Percentiles rank a stretch among this genome's conserved stretches.
Conservation (phyloP, 495 filamentous ascomycete genomes). For the Neurospora tetrasperma region DNA sequence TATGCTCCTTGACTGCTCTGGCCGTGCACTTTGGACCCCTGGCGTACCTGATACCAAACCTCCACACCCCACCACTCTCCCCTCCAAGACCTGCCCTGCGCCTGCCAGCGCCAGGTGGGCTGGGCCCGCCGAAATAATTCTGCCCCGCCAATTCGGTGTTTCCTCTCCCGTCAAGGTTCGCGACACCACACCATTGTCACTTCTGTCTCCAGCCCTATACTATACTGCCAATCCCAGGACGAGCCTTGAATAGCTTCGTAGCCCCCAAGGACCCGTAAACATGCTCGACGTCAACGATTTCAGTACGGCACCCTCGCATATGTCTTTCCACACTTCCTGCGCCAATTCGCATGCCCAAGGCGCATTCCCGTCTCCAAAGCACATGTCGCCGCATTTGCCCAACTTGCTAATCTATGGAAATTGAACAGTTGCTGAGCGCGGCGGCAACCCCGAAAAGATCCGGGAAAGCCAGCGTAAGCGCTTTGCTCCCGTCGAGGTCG, state of each 20-base stretch:
- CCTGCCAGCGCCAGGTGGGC: neutral
- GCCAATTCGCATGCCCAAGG: neutral
- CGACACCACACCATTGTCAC: neutral
- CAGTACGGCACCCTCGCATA: constrained; percentile 15
- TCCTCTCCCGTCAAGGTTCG: constrained; percentile 3
- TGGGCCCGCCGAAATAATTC: constrained; percentile 19
- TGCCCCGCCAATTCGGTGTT: constrained; percentile 23
- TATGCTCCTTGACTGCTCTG: neutral
- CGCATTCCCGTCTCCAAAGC: neutral
- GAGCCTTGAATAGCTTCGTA: neutral
- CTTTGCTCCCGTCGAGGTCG: constrained; percentile 64
- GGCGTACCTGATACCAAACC: constrained; percentile 5
- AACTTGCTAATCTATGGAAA: constrained; percentile 48
- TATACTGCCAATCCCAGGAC: neutral
- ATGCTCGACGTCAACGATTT: constrained; percentile 35
- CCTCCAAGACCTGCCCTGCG: constrained; percentile 13
- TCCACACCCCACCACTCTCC: constrained; percentile 19
- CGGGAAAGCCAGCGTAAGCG: constrained; percentile 79
- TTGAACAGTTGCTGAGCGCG: constrained; percentile 63
- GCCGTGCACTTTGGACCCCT: constrained; percentile 5
- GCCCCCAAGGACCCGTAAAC: constrained; percentile 1
- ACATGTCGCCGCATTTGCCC: neutral
- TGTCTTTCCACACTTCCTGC: neutral
- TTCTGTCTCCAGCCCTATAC: neutral
- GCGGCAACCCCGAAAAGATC: constrained; percentile 80